These are phyloP conservation scores for Hypomyces perniciosus DNA, from an alignment of 2,329 filamentous ascomycete genomes.

Conservation along the genomic window DNA sequence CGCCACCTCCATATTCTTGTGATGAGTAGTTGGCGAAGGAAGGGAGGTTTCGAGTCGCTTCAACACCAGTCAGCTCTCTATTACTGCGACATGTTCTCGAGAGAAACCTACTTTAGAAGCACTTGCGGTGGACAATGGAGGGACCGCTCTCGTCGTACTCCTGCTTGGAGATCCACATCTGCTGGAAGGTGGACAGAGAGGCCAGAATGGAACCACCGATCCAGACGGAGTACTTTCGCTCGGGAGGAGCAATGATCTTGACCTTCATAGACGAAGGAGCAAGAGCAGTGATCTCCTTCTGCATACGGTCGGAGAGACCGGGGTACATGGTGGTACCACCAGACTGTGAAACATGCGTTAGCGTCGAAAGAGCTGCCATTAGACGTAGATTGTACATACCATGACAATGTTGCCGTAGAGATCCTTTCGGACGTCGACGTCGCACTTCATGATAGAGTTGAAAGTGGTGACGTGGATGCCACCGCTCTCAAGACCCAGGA, in stretches of 20 bases:
- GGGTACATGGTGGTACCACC: slow-evolving; percentile 99
- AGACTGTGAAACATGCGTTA: slow-evolving; percentile 56
- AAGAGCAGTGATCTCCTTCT: slow-evolving; percentile 99
- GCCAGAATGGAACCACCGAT: slow-evolving; percentile 99
- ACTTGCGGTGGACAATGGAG: slow-evolving; percentile 99
- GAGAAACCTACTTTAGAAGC: slow-evolving; percentile 77
- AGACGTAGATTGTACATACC: slow-evolving; percentile 56
- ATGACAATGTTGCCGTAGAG: slow-evolving; percentile 99
- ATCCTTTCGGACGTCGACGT: slow-evolving; percentile 99
- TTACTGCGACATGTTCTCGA: not conserved
- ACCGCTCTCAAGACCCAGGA: slow-evolving; percentile 95
- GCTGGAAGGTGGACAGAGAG: slow-evolving; percentile 99
- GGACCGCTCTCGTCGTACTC: slow-evolving; percentile 99
- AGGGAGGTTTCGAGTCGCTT: slow-evolving; percentile 26
- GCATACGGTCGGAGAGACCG: slow-evolving; percentile 99
- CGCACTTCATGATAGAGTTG: slow-evolving; percentile 99
- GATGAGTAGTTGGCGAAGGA: slow-evolving; percentile 30
- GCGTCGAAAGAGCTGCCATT: not conserved
- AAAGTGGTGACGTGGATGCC: slow-evolving; percentile 99
- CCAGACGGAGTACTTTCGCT: slow-evolving; percentile 99
- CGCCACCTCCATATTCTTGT: slow-evolving; percentile 41
- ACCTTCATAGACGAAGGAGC: slow-evolving; percentile 99
- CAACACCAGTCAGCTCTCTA: slow-evolving; percentile 18
- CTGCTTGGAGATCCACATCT: slow-evolving; percentile 99
- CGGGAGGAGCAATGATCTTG: slow-evolving; percentile 99